Evolutionary conservation across 805 yeast species (phyloP).

Genomic region (Candida mattraensis): DNA sequence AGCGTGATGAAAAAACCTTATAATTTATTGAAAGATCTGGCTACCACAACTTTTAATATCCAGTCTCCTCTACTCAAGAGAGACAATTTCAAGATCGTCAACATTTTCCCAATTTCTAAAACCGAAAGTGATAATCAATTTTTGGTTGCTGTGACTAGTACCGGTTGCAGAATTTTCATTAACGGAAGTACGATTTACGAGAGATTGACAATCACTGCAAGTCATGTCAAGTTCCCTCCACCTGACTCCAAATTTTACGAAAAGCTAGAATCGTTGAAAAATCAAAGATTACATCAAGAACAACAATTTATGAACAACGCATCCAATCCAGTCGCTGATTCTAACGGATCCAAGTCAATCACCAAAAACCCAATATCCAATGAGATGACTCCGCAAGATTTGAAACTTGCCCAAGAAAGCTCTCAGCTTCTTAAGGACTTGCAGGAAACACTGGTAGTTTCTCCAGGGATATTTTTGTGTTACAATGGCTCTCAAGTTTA

Average conservation of each 20-base stretch:
- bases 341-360: slow-evolving; percentile 15
- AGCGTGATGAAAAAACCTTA: slow-evolving; percentile 41
- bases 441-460: slow-evolving; percentile 57
- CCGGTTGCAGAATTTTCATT: slow-evolving; percentile 77
- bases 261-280: slow-evolving; percentile 34
- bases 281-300: slow-evolving; percentile 40
- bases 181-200: slow-evolving; percentile 46
- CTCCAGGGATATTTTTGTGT: slow-evolving; percentile 86
- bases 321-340: slow-evolving; percentile 1
- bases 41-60: slow-evolving; percentile 36
- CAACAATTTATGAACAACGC: slow-evolving; percentile 22
- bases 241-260: slow-evolving; percentile 33
- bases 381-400: slow-evolving; percentile 31
- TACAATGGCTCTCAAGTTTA: slow-evolving; percentile 53
- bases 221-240: slow-evolving; percentile 47
- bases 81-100: slow-evolving; percentile 59
- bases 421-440: slow-evolving; percentile 57
- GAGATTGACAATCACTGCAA: slow-evolving; percentile 35
- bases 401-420: slow-evolving; percentile 56
- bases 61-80: slow-evolving; percentile 48
- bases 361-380: slow-evolving; percentile 31
- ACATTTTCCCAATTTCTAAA: slow-evolving; percentile 58
- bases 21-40: slow-evolving; percentile 47
- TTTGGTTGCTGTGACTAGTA: slow-evolving; percentile 74
- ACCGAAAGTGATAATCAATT: slow-evolving; percentile 68